Base-by-base conservation (phyloP, 2,329 filamentous ascomycete genomes). In the Elsinoe batatas region DNA sequence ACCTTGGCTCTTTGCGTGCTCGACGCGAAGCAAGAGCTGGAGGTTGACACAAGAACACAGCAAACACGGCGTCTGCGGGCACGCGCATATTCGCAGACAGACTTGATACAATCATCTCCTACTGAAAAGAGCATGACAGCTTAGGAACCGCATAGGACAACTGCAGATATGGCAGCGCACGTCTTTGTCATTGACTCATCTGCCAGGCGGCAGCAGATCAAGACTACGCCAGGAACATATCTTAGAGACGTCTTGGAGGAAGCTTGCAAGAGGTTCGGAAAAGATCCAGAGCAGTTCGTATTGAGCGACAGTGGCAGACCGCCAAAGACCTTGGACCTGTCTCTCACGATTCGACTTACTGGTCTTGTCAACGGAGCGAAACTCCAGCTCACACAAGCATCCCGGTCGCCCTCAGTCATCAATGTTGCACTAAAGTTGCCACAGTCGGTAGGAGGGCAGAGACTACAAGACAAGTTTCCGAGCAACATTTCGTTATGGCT, bases 401-500 rank as follows among this genome's bases (percentile, higher is more conserved):
- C 91, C 44, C 87, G 88, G 57, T 93, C 90, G 0, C 86, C 91
- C 0, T 85, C 88, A 1, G 85, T 86, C 47, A 85, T 98, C 56
- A 90, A 86, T 38, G 85, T 98, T 40, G 91, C 88, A n/a, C 75
- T 98, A 11, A 88, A 95, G 66, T 75, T 96, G 26, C 88, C 89
- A 3, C 78, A 84, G 35, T 80, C 83, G 18, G 35, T 55, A 37
- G 86, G 93, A 66, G 62, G 62, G 5, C 82, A 81, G 61, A 82
- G 90, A 30, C 72, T 95, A 38, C 81, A 83, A 56, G 84, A 93
- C 67, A 95, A 93, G 67, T 90, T 97, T 59, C 84, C 91, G 1
- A 95, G 87, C 69, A 86, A 88, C 61, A 88, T 88, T 35, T 88
- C 89, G 15, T 68, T 98, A 70, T 98, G 93, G 93, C 81, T 89